These are phyloP conservation scores for Septoria linicola DNA, from an alignment of 2,329 filamentous ascomycete genomes.

Conservation along the genomic window DNA sequence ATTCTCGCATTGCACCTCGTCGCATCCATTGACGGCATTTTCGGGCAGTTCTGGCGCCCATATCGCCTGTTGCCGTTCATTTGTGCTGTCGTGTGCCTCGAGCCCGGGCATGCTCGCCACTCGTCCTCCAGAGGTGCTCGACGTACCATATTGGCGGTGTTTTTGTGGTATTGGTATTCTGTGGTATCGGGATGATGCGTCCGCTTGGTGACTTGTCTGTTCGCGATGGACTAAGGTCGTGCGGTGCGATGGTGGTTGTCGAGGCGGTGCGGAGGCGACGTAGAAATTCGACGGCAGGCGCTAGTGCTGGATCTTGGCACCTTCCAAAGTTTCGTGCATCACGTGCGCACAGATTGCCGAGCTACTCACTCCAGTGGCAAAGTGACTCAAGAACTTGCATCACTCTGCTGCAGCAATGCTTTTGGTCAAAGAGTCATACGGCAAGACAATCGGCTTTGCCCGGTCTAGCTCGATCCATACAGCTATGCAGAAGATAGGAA, in stretches of 20 bases:
- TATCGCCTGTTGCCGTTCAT: conserved; percentile 3
- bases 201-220: conserved; percentile 18
- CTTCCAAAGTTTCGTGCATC: background rate
- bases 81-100: conserved; percentile 31
- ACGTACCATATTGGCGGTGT: conserved; percentile 37
- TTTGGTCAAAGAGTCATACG: too few relatives aligned
- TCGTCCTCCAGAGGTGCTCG: conserved; percentile 11
- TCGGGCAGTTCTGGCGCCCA: conserved; percentile 5
- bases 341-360: background rate
- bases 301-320: conserved; percentile 9
- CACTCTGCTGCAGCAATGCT: too few relatives aligned
- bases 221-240: conserved; percentile 23
- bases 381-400: conserved; percentile 4
- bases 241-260: conserved; percentile 14
- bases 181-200: conserved; percentile 17
- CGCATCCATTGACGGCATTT: conserved; percentile 4
- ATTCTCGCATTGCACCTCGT: conserved; percentile 1
- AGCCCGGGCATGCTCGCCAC: conserved; percentile 20
- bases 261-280: conserved; percentile 10
- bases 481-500: background rate
- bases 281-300: conserved; percentile 3
- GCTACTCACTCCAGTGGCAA: background rate
- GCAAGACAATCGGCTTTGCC: too few relatives aligned
- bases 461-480: too few relatives aligned
- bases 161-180: conserved; percentile 22